Evolutionary conservation across 768 basidiomycete genomes (phyloP).

Genomic region (Hygrophorus pudorinus): DNA sequence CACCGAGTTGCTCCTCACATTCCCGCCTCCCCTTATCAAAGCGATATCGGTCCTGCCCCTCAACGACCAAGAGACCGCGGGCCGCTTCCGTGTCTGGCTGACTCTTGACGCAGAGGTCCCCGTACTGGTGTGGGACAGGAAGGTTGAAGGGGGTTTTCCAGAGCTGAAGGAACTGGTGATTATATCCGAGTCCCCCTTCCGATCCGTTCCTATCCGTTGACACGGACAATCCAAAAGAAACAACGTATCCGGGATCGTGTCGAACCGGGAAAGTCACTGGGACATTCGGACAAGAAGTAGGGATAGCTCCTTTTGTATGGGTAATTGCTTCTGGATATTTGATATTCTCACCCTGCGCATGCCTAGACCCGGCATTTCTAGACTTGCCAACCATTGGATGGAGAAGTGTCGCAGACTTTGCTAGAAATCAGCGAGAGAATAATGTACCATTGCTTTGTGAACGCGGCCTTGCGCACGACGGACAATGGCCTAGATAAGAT

Average conservation of each 20-base stretch:
- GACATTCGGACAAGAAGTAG: constrained; percentile 71
- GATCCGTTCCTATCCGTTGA: constrained; percentile 3
- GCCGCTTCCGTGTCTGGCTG: constrained; percentile 89
- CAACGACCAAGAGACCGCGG: constrained; percentile 74
- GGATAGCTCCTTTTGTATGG: too few relatives aligned
- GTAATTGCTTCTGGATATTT: too few relatives aligned
- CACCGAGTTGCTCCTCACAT: constrained; percentile 86
- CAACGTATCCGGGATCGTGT: constrained; percentile 78
- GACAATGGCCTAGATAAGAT: too few relatives aligned
- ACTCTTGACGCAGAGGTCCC: constrained; percentile 23
- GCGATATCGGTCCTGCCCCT: constrained; percentile 66
- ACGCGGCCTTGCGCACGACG: too few relatives aligned
- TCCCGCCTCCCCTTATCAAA: constrained; percentile 66
- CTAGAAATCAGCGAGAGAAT: too few relatives aligned
- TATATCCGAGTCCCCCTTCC: constrained; percentile 5
- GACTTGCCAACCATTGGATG: too few relatives aligned
- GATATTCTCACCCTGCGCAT: too few relatives aligned
- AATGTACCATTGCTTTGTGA: too few relatives aligned
- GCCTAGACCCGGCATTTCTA: too few relatives aligned
- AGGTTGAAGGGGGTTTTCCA: constrained; percentile 85
- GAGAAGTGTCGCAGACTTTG: too few relatives aligned
- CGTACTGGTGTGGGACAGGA: constrained; percentile 77
- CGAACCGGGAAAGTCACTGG: constrained; percentile 73
- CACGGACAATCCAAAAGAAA: constrained; percentile 42
- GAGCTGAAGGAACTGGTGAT: constrained; percentile 78